Percentiles rank a stretch among this genome's conserved stretches.
Conservation (phyloP, 1,139 yeast species). For the Yamadazyma taylorii region DNA sequence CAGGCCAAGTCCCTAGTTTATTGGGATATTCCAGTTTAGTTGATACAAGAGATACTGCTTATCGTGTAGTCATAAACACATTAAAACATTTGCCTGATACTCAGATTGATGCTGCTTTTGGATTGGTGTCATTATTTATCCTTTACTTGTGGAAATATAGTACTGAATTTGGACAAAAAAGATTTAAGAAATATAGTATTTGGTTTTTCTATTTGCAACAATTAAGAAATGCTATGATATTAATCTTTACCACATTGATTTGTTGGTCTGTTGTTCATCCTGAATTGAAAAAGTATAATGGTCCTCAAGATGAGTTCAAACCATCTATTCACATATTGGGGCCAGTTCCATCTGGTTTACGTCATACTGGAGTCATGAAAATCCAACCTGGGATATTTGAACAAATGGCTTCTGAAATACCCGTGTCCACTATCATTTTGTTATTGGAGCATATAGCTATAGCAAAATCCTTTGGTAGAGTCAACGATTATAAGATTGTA, state of each 20-base stretch:
- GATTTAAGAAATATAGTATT: constrained; percentile 60
- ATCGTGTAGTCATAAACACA: constrained; percentile 66
- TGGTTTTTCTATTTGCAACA: constrained; percentile 71
- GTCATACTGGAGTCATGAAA: constrained; percentile 70
- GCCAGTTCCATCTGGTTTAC: constrained; percentile 77
- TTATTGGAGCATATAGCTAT: constrained; percentile 92
- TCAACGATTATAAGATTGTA: constrained; percentile 84
- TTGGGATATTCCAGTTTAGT: constrained; percentile 72
- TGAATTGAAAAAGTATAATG: constrained; percentile 50
- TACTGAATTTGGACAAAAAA: constrained; percentile 57
- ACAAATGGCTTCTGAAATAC: constrained; percentile 73
- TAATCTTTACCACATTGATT: constrained; percentile 71
- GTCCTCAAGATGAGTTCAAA: constrained; percentile 30
- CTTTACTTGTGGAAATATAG: constrained; percentile 66
- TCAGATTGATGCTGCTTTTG: constrained; percentile 84
- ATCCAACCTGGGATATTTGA: constrained; percentile 62
- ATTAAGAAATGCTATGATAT: constrained; percentile 77
- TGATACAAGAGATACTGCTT: constrained; percentile 73
- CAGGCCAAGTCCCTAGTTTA: constrained; percentile 84
- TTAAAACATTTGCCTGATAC: constrained; percentile 70
- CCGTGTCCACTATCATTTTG: constrained; percentile 80
- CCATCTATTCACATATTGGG: constrained; percentile 68
- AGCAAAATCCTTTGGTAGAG: constrained; percentile 88
- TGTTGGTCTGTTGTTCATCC: constrained; percentile 78
- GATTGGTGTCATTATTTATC: constrained; percentile 68